These are phyloP conservation scores for Naganishia friedmannii DNA, from an alignment of 768 basidiomycete species.

Conservation along the genomic window DNA sequence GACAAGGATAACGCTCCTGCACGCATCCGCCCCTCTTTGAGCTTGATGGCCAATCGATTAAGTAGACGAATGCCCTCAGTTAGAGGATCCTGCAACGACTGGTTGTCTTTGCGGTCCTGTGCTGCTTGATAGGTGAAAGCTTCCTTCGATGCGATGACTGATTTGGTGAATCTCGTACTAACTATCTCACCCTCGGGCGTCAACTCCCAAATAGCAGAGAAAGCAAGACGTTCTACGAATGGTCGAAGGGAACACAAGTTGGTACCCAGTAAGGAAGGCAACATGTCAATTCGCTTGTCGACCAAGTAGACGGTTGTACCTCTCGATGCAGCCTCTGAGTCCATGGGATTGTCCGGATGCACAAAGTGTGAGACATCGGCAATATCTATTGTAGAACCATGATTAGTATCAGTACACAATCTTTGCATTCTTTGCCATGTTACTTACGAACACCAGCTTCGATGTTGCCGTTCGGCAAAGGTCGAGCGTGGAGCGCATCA, in stretches of 20 bases:
- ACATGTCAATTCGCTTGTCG: constrained; percentile 98
- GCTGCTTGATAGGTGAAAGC: constrained; percentile 98
- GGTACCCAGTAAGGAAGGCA: constrained; percentile 86
- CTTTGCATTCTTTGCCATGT: background rate
- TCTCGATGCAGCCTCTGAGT: constrained; percentile 87
- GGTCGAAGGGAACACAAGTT: constrained; percentile 92
- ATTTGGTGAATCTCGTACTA: constrained; percentile 86
- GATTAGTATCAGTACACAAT: constrained; percentile 10
- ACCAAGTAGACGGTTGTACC: constrained; percentile 98
- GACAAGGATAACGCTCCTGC: constrained; percentile 97
- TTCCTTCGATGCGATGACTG: constrained; percentile 91
- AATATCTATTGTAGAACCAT: constrained; percentile 64
- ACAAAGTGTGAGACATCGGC: constrained; percentile 98
- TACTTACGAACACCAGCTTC: constrained; percentile 96
- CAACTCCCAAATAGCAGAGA: constrained; percentile 95
- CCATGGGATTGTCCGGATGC: constrained; percentile 88
- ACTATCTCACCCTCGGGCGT: constrained; percentile 83
- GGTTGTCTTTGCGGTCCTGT: constrained; percentile 87
- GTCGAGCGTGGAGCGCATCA: constrained; percentile 88
- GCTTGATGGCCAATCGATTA: constrained; percentile 77
- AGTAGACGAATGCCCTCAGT: constrained; percentile 83
- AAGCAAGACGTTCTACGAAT: constrained; percentile 87
- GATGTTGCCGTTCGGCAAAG: constrained; percentile 84
- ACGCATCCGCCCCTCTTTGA: constrained; percentile 80
- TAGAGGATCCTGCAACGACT: constrained; percentile 74